Evolutionary conservation across 352 stramenopile genomes (phyloP).

Genomic region (Elongisporangium senticosum): DNA sequence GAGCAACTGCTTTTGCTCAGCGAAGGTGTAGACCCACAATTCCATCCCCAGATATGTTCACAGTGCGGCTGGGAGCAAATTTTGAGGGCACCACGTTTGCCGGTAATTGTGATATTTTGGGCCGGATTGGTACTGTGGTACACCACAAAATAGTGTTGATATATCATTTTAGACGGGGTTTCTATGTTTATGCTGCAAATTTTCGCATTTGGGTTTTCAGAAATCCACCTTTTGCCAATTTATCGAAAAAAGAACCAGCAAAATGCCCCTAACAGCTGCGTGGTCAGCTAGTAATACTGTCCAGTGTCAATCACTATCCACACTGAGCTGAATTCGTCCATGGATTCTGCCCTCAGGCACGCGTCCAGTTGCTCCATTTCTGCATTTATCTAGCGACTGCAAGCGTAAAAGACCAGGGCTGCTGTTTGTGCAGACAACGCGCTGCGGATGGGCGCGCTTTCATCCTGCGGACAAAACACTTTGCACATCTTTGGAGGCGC

Average conservation of each 20-base stretch:
- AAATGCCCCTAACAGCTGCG: neutral
- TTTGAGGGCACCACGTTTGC: neutral
- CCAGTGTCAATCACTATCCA: neutral
- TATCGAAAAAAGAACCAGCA: neutral
- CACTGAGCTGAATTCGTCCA: neutral
- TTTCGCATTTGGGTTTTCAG: neutral
- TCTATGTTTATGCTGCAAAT: neutral
- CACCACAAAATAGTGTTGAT: neutral
- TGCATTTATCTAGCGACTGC: neutral
- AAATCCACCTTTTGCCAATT: neutral
- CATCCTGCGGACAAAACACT: neutral
- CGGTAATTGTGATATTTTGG: too few species aligned
- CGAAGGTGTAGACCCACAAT: neutral
- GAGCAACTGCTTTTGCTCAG: neutral
- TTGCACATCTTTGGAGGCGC: neutral
- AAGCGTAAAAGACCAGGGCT: neutral
- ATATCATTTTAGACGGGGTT: neutral
- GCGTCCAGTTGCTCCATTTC: neutral
- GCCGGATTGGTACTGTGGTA: too few species aligned
- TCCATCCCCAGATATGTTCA: neutral
- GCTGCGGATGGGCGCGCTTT: neutral
- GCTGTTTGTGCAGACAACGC: neutral
- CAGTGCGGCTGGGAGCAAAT: neutral
- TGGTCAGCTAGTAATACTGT: neutral
- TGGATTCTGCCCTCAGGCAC: neutral